Base-by-base conservation (phyloP, 2,329 filamentous ascomycete genomes). In the Talaromyces sp. region DNA sequence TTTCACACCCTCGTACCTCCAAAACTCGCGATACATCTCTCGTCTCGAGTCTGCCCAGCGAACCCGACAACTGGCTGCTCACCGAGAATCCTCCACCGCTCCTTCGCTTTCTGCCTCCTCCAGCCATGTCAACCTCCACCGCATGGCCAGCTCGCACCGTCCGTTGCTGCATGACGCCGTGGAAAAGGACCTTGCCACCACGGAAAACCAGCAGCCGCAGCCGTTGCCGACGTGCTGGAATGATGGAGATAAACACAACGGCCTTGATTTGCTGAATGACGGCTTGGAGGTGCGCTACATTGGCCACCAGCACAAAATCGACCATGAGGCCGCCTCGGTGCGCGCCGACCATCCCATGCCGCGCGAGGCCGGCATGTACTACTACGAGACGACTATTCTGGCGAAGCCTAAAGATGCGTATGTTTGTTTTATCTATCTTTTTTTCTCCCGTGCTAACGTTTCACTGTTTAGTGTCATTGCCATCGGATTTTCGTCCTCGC, bases 361-460 rank as follows among this genome's bases (percentile, higher is more conserved):
- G 4, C 83, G 87, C 40, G 89, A 96, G 70, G 95, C 91, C 67
- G 95, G 95, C 1, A 89, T 99, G 63, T 99, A 96, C 75, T 99
- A 99, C 74, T 99, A 87, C 71, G 95, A 99, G 70, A 81, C 87
- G 36, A 85, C 84, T 8, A 84, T 91, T 55, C 73, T 88, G 57
- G 85, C 86, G 7, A 86, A 87, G 69, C 85, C 85, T 57, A 87
- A 88, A 71, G 88, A 90, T 68, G 86, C 85, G 86, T 87, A 80
- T 66, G 83, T 68, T 10, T 54, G 7, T 23, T 9, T 56, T 8
- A 23, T 2, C 10, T 34, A 14, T 42, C 28, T n/a, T 31, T 33
- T 8, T 42, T 34, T n/a, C 3, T n/a, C 9, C 8, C 9, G 12
- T 56, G 6, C 31, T 56, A 30, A 40, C n/a, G 2, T 3, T 8